Percentiles rank a stretch among this genome's conserved stretches.
Conservation (phyloP, 1,139 yeast species). For the Candida glucosophila region DNA sequence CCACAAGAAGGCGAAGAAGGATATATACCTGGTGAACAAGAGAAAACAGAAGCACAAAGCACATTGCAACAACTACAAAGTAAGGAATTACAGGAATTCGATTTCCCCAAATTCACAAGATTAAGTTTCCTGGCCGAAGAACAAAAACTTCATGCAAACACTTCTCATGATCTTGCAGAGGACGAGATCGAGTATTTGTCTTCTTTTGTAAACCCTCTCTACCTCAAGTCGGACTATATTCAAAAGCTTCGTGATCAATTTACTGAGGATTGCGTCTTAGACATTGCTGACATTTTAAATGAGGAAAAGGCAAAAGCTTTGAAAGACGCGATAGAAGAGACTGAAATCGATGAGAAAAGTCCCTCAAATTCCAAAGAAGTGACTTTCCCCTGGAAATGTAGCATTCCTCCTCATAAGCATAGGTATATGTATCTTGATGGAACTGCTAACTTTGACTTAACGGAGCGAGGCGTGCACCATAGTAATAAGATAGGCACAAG, state of each 20-base stretch:
- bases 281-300: conserved; percentile 55
- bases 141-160: conserved; percentile 15
- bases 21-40: conserved; percentile 70
- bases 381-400: conserved; percentile 74
- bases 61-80: conserved; percentile 77
- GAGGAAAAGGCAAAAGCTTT: conserved; percentile 43
- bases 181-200: conserved; percentile 40
- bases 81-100: conserved; percentile 69
- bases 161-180: conserved; percentile 12
- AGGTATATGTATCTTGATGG: conserved; percentile 80
- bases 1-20: conserved; percentile 93
- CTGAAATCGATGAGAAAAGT: conserved; percentile 48
- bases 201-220: conserved; percentile 47
- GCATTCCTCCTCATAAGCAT: conserved; percentile 92
- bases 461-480: conserved; percentile 16
- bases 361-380: conserved; percentile 56
- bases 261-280: conserved; percentile 60
- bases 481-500: conserved; percentile 33
- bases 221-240: conserved; percentile 27
- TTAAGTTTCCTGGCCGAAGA: conserved; percentile 24
- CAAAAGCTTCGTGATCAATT: conserved; percentile 40
- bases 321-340: conserved; percentile 36
- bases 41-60: conserved; percentile 62
- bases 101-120: conserved; percentile 58
- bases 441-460: conserved; percentile 19